phyloP scores from a whole-genome alignment of 208 protist genomes.

The Tetramitus jugosus region DNA sequence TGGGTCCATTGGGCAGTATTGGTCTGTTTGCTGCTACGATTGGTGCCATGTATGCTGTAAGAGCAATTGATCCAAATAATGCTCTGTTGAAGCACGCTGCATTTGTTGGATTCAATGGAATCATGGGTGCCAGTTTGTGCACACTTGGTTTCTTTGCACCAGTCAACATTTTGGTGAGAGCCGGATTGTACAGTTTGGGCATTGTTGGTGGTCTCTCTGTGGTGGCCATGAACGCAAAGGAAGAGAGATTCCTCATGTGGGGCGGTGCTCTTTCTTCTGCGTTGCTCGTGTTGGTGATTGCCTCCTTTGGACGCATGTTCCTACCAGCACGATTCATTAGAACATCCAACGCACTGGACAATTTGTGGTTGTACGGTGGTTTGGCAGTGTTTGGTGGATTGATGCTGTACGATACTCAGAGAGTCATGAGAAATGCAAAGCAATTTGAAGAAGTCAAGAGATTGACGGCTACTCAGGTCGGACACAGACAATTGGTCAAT shows the following conservation, averaged over 20 bases:
- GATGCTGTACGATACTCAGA: slow-evolving; percentile 7
- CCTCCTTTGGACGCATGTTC: background rate
- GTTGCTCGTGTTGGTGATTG: background rate
- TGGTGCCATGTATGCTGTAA: background rate
- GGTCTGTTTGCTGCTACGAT: background rate
- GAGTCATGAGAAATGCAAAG: background rate
- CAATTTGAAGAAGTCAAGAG: background rate
- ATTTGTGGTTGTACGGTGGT: slow-evolving; percentile 5
- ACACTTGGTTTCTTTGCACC: background rate
- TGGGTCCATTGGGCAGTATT: background rate
- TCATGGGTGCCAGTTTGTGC: background rate
- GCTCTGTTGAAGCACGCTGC: background rate
- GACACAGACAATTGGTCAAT: too few species aligned
- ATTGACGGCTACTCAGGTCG: background rate
- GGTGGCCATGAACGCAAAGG: slow-evolving; percentile 2
- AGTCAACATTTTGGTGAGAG: slow-evolving; percentile 5
- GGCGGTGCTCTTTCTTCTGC: background rate
- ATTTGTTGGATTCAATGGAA: background rate
- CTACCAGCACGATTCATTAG: background rate
- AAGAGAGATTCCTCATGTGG: background rate
- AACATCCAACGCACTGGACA: background rate
- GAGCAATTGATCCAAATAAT: background rate
- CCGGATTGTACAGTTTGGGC: background rate
- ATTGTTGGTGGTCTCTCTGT: slow-evolving; percentile 4
- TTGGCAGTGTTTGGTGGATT: slow-evolving; percentile 2